Evolutionary conservation across 306 rosid genomes (phyloP), one percentile per base, ranked within the genome.

Genomic region (Trifolium pratense): DNA sequence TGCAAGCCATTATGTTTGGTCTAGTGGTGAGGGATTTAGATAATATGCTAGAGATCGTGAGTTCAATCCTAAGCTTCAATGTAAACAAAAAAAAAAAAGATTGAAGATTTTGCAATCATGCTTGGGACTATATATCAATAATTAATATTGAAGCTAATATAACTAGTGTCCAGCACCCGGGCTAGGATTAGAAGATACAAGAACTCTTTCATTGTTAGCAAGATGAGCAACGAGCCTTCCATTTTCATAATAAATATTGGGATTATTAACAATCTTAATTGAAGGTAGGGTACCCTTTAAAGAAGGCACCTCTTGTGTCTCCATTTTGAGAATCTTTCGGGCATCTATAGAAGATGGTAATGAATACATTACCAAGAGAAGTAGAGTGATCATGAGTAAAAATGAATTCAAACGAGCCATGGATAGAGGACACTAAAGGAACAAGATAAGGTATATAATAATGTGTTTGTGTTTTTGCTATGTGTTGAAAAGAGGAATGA

Each of bases 371-470:
- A 56, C 51, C 52, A 76, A 66, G 58, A 42, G 45, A 68, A 83
- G 29, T 0, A 83, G 51, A 32, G 40, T 66, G 68, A 80, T n/a
- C n/a, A n/a, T 45, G 82, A 80, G 6, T 25, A 73, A 55, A 80
- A 21, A 12, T 18, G 32, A 42, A 31, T 60, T 68, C 40, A 76
- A 60, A 26, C 75, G 80, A 83, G 80, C 78, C 83, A 82, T 80
- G 60, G 25, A 67, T 59, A 29, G 65, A 26, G 66, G 60, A 16
- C 25, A 55, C 52, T 56, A 55, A 69, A 31, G 17, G 43, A 18
- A 36, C 1, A 63, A n/a, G 56, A 10, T 12, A 52, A 32, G 34
- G 49, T 60, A 40, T 7, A 5, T n/a, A 40, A 2, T n/a, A 49
- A 20, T 46, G 51, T 55, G 70, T 73, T 52, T 39, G 39, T 62